A percentile compares a stretch with the other conserved stretches of the same genome.
Conservation (phyloP, 208 protist genomes). For the Endotrypanum monterogeii region DNA sequence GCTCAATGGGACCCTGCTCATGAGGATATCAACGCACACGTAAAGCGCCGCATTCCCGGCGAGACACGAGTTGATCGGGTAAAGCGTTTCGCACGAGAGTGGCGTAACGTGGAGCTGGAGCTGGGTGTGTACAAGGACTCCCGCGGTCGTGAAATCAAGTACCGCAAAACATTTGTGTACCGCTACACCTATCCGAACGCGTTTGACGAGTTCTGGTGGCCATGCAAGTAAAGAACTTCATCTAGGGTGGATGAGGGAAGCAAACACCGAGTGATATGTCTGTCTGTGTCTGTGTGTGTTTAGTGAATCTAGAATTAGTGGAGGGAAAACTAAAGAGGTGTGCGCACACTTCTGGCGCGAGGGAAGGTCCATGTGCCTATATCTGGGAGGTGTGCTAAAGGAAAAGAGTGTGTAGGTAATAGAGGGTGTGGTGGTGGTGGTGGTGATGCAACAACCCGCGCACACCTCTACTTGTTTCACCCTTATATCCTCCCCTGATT, state of each 20-base stretch:
- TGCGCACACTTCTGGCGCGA: background rate
- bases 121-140: conserved; percentile 89
- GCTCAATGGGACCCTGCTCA: conserved; percentile 86
- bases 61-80: conserved; percentile 89
- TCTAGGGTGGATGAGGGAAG: background rate
- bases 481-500: no score
- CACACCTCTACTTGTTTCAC: no score
- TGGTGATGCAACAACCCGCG: no score
- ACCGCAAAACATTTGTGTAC: conserved; percentile 91
- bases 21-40: conserved; percentile 91
- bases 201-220: conserved; percentile 93
- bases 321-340: no score
- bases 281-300: no score
- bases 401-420: no score
- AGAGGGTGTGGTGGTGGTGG: no score
- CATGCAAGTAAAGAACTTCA: conserved; percentile 58
- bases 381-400: no score
- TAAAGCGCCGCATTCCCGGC: conserved; percentile 91
- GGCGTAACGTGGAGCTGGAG: conserved; percentile 91
- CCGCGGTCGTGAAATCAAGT: conserved; percentile 87
- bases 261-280: no score
- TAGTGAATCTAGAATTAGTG: no score
- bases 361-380: no score
- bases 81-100: conserved; percentile 86
- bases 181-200: conserved; percentile 92